Base-by-base conservation (phyloP, 768 basidiomycete genomes). In the Mrakia blollopis region DNA sequence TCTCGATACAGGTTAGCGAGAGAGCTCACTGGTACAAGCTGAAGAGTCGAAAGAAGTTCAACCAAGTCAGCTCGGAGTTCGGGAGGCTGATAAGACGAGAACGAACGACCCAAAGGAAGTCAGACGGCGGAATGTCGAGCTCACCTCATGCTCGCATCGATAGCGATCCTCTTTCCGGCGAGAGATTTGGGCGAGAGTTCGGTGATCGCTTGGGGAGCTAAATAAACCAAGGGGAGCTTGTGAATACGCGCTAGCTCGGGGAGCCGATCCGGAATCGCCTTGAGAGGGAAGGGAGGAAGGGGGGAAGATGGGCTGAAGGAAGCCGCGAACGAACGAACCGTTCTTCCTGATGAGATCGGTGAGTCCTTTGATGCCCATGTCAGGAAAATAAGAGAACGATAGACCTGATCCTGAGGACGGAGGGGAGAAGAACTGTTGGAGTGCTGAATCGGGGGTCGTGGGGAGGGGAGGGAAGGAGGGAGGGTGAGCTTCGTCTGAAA, bases 61-160 rank as follows among this genome's bases (percentile, higher is more conserved):
- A 0, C 9, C 9, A 25, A 23, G 30, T 25, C 62, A 8, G 35
- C 7, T n/a, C 10, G 47, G 28, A 21, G 28, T 44, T 6, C n/a
- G n/a, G 5, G 44, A 44, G 11, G 44, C 10, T 2, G 44, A 44
- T 14, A 37, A 0, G 72, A 62, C 1, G n/a, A 54, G 25, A 68
- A 3, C 91, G 92, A 93, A 94, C 50, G 3, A 74, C 18, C 94
- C 78, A 23, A 62, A 61, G n/a, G 30, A 21, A 23, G n/a, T n/a
- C n/a, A n/a, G n/a, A 41, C 32, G 37, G n/a, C 62, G 63, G 37
- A 32, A 37, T 74, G 47, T 72, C 75, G 47, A 63, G 65, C 78
- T 79, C 63, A 50, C 80, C 79, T 79, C 83, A 84, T 83, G 7
- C 82, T 83, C 82, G 96, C 96, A 87, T 99, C 96, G 79, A 99